These are phyloP conservation scores for Tolypocladium endophyticum DNA, from an alignment of 2,329 filamentous ascomycete genomes.

Conservation along the genomic window DNA sequence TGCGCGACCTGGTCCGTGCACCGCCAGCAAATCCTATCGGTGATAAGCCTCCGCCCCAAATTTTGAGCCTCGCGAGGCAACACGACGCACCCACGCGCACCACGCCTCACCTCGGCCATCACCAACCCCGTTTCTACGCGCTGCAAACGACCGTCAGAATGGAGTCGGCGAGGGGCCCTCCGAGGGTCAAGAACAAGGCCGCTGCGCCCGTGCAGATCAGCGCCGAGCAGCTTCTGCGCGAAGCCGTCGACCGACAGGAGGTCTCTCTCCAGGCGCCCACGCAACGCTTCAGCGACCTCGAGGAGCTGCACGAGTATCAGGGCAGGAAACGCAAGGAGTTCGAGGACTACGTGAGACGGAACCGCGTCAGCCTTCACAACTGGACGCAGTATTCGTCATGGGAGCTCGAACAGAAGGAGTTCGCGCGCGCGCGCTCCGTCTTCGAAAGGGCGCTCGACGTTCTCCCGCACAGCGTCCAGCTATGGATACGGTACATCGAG, in stretches of 20 bases:
- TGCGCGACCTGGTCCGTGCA: neutral
- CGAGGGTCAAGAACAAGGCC: conserved; percentile 97
- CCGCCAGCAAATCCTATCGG: neutral
- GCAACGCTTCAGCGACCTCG: conserved; percentile 88
- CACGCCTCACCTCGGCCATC: neutral
- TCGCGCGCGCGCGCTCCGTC: conserved; percentile 77
- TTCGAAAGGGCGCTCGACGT: conserved; percentile 94
- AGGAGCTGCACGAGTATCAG: conserved; percentile 96
- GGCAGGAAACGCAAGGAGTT: conserved; percentile 93
- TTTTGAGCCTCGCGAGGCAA: conserved; percentile 12
- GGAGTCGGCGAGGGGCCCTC: conserved; percentile 85
- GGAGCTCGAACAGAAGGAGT: conserved; percentile 98
- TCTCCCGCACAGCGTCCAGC: conserved; percentile 71
- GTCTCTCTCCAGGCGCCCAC: conserved; percentile 78
- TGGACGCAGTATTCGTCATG: conserved; percentile 97
- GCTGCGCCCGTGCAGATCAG: conserved; percentile 85
- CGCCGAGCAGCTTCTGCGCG: conserved; percentile 91
- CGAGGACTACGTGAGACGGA: conserved; percentile 93
- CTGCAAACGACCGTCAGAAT: conserved; percentile 38
- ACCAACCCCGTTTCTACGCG: neutral
- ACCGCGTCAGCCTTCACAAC: conserved; percentile 93
- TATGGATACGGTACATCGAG: conserved; percentile 93
- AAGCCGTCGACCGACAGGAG: conserved; percentile 95
- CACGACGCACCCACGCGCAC: conserved; percentile 1
- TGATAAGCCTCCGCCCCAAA: conserved; percentile 4